Base-by-base conservation (phyloP, 2,329 filamentous ascomycete genomes). In the Hypoxylon sp. region DNA sequence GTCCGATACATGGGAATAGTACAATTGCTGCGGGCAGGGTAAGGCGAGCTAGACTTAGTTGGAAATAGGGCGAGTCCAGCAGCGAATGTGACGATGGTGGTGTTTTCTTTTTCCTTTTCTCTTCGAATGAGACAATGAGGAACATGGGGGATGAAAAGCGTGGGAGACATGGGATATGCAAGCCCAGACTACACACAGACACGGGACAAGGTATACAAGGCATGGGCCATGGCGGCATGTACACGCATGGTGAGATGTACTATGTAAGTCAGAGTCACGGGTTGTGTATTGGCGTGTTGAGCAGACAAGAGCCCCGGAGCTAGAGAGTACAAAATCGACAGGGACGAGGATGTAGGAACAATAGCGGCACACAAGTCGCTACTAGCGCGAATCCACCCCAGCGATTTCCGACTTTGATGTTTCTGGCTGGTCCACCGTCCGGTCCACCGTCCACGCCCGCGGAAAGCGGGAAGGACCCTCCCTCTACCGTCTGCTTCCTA, bases 391-490 rank as follows among this genome's bases (percentile, higher is more conserved):
- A 64, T 61, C 64, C 62, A 65, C 58, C 37, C 37, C 37, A 53
- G 49, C 43, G 56, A 70, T 56, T 57, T 48, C 20, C 15, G 26
- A 15, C 22, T 48, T 52, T n/a, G 47, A 56, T 51, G 30, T 49
- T 59, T 64, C 37, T 67, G 56, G 67, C 59, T 53, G 61, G 59
- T 65, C 71, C 37, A 41, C 37, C 37, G 37, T 20, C 17, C n/a
- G 37, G 17, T 41, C 37, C 37, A 41, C 37, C 37, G 37, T 41
- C 37, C 64, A 72, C 69, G 68, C 41, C 71, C 71, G 71, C 71
- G 71, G 71, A 72, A 71, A 70, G 71, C 71, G 70, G 71, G 70
- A 73, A 70, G 70, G 48, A 65, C 67, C 65, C 64, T 69, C 64
- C 44, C 44, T 67, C 28, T 58, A 60, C 66, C 60, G 63, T 63